Evolutionary conservation across 2,329 filamentous ascomycete species (phyloP), one percentile per base, ranked within the genome.

Genomic region (Diaporthe eres): DNA sequence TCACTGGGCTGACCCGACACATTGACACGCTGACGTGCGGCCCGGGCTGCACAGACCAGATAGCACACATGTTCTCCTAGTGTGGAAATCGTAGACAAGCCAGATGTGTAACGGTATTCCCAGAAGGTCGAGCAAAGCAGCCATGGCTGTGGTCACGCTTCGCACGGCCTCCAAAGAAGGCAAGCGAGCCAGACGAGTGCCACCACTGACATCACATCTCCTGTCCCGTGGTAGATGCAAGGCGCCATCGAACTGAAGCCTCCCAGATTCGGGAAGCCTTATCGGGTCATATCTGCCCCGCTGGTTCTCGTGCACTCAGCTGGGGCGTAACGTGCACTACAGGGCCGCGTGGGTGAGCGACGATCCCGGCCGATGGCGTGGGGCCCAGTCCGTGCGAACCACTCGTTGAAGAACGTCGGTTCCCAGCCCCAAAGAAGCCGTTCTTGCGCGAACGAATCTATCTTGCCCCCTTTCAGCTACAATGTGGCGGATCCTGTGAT

Each of bases 331-430:
- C 44, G 61, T 67, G 19, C 31, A 34, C 61, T n/a, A 67, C 28
- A 67, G 7, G 7, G 61, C 61, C 44, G 19, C 44, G 61, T 67
- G 61, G 37, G n/a, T 25, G 8, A 37, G 42, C 44, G 19, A 37
- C 19, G 44, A 51, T 51, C 19, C 28, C 61, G 17, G 6, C 22
- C 19, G 42, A 25, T 3, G 61, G 44, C 44, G 2, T 37, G 61
- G n/a, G 19, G 42, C 37, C 28, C 44, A 34, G 61, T 67, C 61
- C 44, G 42, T 67, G 61, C 61, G 42, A 37, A 51, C 28, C 42
- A 17, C 28, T 10, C 44, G 5, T 4, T 37, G 22, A 44, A 34
- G 13, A 37, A 25, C 49, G 22, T 42, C 44, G 25, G 42, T 44
- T 34, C 25, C 39, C 25, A 65, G 39, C n/a, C 25, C 17, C 4